phyloP scores from a whole-genome alignment of 106 monocot species.

The Iris macrosiphon region DNA sequence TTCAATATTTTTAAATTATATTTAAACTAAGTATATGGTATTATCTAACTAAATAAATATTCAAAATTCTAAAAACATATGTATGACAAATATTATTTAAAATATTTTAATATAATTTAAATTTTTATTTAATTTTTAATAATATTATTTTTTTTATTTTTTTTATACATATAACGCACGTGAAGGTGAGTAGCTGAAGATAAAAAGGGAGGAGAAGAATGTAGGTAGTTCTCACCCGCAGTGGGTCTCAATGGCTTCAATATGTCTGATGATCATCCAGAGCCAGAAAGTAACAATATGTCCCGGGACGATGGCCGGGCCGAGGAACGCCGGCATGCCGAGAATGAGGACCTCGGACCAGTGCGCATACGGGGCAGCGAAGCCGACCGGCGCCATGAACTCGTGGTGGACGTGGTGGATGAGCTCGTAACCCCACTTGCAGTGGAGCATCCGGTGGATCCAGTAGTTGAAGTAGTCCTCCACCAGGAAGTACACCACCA shows the following conservation, averaged over 20 bases:
- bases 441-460: slow-evolving; percentile 65
- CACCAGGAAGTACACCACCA: slow-evolving; percentile 61
- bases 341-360: slow-evolving; percentile 76
- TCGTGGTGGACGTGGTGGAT: slow-evolving; percentile 87
- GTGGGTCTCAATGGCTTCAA: slow-evolving; percentile 88
- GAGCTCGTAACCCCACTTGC: slow-evolving; percentile 72
- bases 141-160: too few species aligned
- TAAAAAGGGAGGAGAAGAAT: too few species aligned
- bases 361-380: slow-evolving; percentile 82
- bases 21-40: too few species aligned
- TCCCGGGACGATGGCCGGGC: slow-evolving; percentile 65
- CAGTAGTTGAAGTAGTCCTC: slow-evolving; percentile 89
- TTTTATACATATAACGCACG: too few species aligned
- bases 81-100: too few species aligned
- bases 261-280: slow-evolving; percentile 67
- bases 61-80: too few species aligned
- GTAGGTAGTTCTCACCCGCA: slow-evolving; percentile 49
- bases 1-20: too few species aligned
- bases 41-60: too few species aligned
- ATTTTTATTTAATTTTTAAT: too few species aligned
- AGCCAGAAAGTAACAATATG: slow-evolving; percentile 83
- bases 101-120: too few species aligned
- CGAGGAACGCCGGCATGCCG: slow-evolving; percentile 78
- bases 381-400: slow-evolving; percentile 75
- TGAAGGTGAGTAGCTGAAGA: too few species aligned